Evolutionary conservation across 805 yeast genomes (phyloP).

Genomic region (Saccharomycopsis sp.): DNA sequence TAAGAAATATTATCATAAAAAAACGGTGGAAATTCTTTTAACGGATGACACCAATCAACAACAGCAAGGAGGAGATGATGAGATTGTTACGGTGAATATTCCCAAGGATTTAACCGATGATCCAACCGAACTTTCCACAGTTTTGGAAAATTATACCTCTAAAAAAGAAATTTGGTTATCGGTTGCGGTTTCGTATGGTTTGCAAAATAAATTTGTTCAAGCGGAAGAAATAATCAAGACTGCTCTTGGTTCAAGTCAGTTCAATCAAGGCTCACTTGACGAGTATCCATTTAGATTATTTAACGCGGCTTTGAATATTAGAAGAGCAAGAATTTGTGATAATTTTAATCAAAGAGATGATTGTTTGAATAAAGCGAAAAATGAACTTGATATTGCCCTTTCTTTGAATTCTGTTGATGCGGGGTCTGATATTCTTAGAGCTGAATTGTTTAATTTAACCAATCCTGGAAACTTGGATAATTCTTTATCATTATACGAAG

Average conservation of each 20-base stretch:
- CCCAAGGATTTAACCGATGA: slow-evolving; percentile 69
- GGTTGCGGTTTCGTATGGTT: slow-evolving; percentile 71
- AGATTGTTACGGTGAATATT: slow-evolving; percentile 77
- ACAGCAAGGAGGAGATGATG: slow-evolving; percentile 33
- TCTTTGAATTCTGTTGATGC: slow-evolving; percentile 14
- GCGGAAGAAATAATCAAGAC: slow-evolving; percentile 53
- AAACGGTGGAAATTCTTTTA: slow-evolving; percentile 15
- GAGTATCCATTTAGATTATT: slow-evolving; percentile 42
- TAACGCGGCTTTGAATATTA: slow-evolving; percentile 63
- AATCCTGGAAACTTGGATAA: slow-evolving; percentile 12
- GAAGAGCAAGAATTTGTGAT: slow-evolving; percentile 27
- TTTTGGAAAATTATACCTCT: slow-evolving; percentile 64
- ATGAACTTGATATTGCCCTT: slow-evolving; percentile 37
- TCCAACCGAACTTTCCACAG: slow-evolving; percentile 67
- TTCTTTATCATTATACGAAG: slow-evolving; percentile 9
- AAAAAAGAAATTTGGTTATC: slow-evolving; percentile 68
- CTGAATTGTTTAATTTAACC: slow-evolving; percentile 3
- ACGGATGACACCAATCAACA: slow-evolving; percentile 10
- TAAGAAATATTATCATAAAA: slow-evolving; percentile 12
- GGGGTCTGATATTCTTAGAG: slow-evolving; percentile 13
- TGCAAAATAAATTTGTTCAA: slow-evolving; percentile 45
- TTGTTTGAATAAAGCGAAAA: slow-evolving; percentile 32
- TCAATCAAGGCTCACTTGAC: slow-evolving; percentile 28
- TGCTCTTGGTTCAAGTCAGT: slow-evolving; percentile 36
- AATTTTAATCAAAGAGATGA: slow-evolving; percentile 22